Evolutionary conservation across 1,139 yeast genomes (phyloP), one percentile per base, ranked within the genome.

Genomic region (Nakaseomyces kungkrabaensis): DNA sequence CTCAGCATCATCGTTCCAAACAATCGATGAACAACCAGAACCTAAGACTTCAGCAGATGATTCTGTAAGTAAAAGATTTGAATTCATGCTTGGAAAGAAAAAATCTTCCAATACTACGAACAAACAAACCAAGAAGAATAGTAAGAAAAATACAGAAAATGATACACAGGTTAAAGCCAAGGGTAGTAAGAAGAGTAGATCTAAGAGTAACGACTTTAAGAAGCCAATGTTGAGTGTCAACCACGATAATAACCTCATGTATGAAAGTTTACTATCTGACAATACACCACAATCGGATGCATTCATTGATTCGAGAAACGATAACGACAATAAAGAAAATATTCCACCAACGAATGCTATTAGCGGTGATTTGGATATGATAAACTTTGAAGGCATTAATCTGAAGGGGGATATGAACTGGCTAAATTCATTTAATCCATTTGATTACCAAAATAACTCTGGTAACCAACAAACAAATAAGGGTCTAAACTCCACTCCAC

Each of bases 401-500:
- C 22, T 50, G 11, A 52, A 52, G 43, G 47, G 54, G 37, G 61
- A 56, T 37, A 43, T 59, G 44, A 55, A 54, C 29, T 61, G 65
- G 64, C 51, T 61, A 38, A 54, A 58, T n/a, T 57, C 56, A 32
- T 58, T 58, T 40, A 52, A 55, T 41, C 52, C 54, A 7, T 57
- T 57, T 31, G 53, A 50, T 36, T 50, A 56, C 22, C 55, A 57
- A 36, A 42, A 51, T 13, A 26, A 47, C 31, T 24, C 44, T 17
- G 10, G 10, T 26, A 38, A 45, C 44, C 49, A 48, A 13, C 52
- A 51, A n/a, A 46, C 38, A 4, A 27, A 32, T 11, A 52, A 54
- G n/a, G 56, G 56, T 6, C 29, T 51, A 8, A 47, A 55, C 11
- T 51, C 53, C 43, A 71, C 78, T 2, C 77, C 78, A 44, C 69